Conservation (phyloP, 129 eudicot genomes). For the Rutidosis leptorrhynchoides region DNA sequence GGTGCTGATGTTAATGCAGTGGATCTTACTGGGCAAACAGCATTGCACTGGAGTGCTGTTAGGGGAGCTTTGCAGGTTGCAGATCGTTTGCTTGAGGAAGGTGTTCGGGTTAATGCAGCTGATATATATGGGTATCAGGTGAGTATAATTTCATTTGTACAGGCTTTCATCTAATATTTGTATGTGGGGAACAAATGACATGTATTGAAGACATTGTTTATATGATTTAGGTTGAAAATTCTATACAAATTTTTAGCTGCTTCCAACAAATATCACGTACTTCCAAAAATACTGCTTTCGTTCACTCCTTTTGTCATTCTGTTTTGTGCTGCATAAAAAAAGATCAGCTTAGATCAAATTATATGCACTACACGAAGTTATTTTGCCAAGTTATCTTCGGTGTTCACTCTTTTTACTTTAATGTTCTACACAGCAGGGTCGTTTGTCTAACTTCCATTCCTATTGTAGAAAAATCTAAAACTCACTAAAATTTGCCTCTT, state of each 20-base stretch:
- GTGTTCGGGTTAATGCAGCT: conserved; percentile 73
- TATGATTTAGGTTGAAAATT: neutral
- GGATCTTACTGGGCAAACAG: conserved; percentile 95
- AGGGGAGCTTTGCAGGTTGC: conserved; percentile 89
- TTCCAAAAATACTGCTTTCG: conserved; percentile 9
- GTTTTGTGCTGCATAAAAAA: conserved; percentile 18
- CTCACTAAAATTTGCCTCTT: neutral
- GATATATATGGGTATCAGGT: conserved; percentile 96
- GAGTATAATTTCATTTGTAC: conserved; percentile 18
- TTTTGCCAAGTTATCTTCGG: neutral
- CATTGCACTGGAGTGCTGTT: conserved; percentile 99
- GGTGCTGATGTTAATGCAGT: conserved; percentile 93
- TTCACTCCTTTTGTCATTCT: neutral
- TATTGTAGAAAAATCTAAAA: neutral
- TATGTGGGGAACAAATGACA: conserved; percentile 14
- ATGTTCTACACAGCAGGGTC: neutral
- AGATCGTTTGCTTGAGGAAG: conserved; percentile 88
- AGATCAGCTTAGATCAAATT: neutral
- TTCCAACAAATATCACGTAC: conserved; percentile 8
- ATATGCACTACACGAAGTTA: neutral
- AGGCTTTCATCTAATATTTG: conserved; percentile 9
- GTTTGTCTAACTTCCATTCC: neutral
- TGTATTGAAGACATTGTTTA: neutral
- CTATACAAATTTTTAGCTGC: neutral
- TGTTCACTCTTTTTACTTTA: neutral